Base-by-base conservation (phyloP, 1,284 basidiomycete species). In the Coniophora puteana region DNA sequence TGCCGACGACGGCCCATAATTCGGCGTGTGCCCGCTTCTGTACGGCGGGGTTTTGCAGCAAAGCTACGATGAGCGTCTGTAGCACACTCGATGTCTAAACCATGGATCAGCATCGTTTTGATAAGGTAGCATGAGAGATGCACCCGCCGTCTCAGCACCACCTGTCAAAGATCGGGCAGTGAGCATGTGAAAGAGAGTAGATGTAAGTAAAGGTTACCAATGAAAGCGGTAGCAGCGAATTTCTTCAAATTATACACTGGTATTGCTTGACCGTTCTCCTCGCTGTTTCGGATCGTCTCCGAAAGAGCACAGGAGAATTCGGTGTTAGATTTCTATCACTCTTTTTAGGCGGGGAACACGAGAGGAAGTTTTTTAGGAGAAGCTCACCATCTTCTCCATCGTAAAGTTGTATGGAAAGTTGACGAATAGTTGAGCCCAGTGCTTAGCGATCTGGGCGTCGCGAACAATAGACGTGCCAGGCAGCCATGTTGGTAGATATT, bases 61-160 rank as follows among this genome's bases (percentile, higher is more conserved):
- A 50, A 2, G 46, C 46, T 10, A 54, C 37, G 16, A 67, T 59
- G 46, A 66, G 66, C 3, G 49, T 53, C 29, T 65, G 54, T 54
- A 35, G 49, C 61, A 43, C 65, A 65, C 24, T 53, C 60, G 8
- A 54, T 39, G n/a, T 58, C 53, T 13, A 62, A 50, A 32, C 59
- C 63, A 16, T 66, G 63, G 7, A 8, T 35, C 21, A 35, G 33
- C 13, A 35, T 20, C 5, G 5, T 35, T 20, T 10, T n/a, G 5
- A 21, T 35, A 6, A 33, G 16, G 33, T 17, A 8, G 17, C 33
- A 35, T 6, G 8, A n/a, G n/a, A n/a, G n/a, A n/a, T n/a, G 5
- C 33, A 35, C 33, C 20, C 8, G 23, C 33, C 17, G 33, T 35
- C n/a, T 35, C 33, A 20, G 33, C 16, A 5, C 17, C 33, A 21